These are phyloP conservation scores for Fusarium sororula DNA, from an alignment of 2,329 filamentous ascomycete genomes.

Conservation along the genomic window DNA sequence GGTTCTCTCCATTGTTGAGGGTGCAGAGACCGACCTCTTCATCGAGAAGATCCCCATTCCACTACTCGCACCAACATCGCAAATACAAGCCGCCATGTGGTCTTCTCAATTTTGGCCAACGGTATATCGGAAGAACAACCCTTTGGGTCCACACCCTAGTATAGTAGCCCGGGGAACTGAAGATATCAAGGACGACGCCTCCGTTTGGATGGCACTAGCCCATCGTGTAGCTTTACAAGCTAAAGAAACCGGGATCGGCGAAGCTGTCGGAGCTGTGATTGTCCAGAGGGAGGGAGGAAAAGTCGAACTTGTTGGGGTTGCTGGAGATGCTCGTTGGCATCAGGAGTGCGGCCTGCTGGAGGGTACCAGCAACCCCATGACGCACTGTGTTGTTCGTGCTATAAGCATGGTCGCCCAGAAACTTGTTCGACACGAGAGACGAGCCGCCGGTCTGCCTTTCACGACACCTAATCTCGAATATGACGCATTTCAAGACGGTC, in stretches of 20 bases:
- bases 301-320: constrained; percentile 72
- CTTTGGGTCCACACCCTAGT: constrained; percentile 83
- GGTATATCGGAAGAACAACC: constrained; percentile 87
- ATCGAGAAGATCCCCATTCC: constrained; percentile 75
- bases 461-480: constrained; percentile 58
- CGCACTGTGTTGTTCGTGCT: constrained; percentile 79
- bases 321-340: constrained; percentile 79
- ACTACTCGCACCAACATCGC: constrained; percentile 76
- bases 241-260: constrained; percentile 67
- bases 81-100: constrained; percentile 79
- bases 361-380: constrained; percentile 75
- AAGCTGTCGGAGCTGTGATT: constrained; percentile 78
- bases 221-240: constrained; percentile 69
- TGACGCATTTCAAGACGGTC: constrained; percentile 73
- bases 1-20: constrained; percentile 59
- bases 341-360: constrained; percentile 57
- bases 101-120: constrained; percentile 83
- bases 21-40: constrained; percentile 62
- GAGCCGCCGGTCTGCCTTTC: constrained; percentile 47
- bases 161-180: constrained; percentile 75
- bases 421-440: constrained; percentile 65
- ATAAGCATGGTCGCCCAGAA: constrained; percentile 84
- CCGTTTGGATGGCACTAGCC: constrained; percentile 74
- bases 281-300: constrained; percentile 68
- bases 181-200: constrained; percentile 71